Conservation (phyloP, 352 stramenopile species). For the Phytopythium montanum region DNA sequence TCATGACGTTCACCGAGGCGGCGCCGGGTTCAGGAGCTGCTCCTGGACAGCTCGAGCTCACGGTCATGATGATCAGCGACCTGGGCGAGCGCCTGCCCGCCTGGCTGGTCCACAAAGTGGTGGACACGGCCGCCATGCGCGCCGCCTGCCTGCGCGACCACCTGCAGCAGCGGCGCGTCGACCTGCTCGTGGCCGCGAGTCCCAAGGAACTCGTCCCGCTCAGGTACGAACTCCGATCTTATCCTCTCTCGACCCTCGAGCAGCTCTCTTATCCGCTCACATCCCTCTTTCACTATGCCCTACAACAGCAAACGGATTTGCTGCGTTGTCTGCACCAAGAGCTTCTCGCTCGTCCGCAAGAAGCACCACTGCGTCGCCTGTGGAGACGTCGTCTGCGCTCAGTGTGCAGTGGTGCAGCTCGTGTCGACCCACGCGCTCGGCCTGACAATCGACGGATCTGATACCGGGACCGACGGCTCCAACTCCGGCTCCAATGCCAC, state of each 20-base stretch:
- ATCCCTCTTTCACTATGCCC: not conserved
- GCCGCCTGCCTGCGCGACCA: conserved; percentile 72
- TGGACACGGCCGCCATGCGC: conserved; percentile 71
- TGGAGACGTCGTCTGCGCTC: conserved; percentile 78
- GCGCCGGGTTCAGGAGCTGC: conserved; percentile 31
- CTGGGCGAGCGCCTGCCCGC: conserved; percentile 66
- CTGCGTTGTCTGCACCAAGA: conserved; percentile 77
- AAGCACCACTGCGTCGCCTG: conserved; percentile 84
- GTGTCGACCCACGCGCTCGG: conserved; percentile 44
- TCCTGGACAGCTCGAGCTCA: conserved; percentile 68
- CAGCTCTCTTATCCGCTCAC: not conserved
- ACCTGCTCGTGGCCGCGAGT: conserved; percentile 62
- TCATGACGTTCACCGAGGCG: conserved; percentile 69
- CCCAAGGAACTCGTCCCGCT: conserved; percentile 71
- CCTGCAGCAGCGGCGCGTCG: conserved; percentile 71
- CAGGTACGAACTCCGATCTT: too few species aligned
- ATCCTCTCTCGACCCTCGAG: too few species aligned
- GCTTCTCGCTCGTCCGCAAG: conserved; percentile 81
- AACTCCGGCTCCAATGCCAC: too few species aligned
- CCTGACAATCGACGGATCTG: too few species aligned
- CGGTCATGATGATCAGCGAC: conserved; percentile 83
- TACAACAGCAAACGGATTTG: conserved; percentile 48
- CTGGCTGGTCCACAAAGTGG: conserved; percentile 83
- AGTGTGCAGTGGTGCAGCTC: conserved; percentile 76
- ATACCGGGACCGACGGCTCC: conserved; percentile 17